Evolutionary conservation across 1,284 basidiomycete species (phyloP).

Genomic region (Apiotrichum veenhuisii): DNA sequence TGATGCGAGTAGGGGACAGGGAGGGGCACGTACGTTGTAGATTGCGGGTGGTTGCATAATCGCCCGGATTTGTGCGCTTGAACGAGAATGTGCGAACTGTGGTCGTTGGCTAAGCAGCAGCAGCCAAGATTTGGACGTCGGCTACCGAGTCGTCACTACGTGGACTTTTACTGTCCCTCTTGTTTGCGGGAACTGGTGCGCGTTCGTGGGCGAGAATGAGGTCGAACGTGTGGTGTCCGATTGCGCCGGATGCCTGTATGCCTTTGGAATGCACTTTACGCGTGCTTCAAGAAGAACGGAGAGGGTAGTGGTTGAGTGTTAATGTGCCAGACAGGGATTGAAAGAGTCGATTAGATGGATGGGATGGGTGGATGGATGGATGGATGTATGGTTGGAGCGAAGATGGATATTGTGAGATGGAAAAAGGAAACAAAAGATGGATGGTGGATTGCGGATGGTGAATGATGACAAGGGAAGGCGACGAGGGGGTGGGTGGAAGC

Average conservation of each 20-base stretch:
- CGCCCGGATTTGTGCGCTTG: background rate
- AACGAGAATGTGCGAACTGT: background rate
- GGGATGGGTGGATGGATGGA: constrained; percentile 6
- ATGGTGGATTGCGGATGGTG: background rate
- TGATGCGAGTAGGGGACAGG: too few species aligned
- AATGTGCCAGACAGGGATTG: background rate
- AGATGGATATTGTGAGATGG: background rate
- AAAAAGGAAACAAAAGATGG: too few species aligned
- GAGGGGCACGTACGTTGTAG: constrained; percentile 34
- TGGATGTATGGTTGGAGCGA: constrained; percentile 9
- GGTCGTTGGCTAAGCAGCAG: background rate
- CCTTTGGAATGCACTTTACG: too few species aligned
- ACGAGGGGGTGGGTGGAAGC: background rate
- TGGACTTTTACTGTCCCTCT: too few species aligned
- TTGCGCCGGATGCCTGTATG: too few species aligned
- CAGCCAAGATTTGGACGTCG: too few species aligned
- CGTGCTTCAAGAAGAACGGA: too few species aligned
- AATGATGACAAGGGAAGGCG: background rate
- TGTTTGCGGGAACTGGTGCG: too few species aligned
- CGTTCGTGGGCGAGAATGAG: too few species aligned
- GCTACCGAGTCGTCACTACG: too few species aligned
- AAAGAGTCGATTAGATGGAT: constrained; percentile 2
- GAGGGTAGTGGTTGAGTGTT: background rate
- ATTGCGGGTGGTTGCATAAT: constrained; percentile 42
- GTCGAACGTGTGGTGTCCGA: too few species aligned